These are phyloP conservation scores for Fonsecaea pugnacius DNA, from an alignment of 2,329 filamentous ascomycete genomes.

Conservation along the genomic window DNA sequence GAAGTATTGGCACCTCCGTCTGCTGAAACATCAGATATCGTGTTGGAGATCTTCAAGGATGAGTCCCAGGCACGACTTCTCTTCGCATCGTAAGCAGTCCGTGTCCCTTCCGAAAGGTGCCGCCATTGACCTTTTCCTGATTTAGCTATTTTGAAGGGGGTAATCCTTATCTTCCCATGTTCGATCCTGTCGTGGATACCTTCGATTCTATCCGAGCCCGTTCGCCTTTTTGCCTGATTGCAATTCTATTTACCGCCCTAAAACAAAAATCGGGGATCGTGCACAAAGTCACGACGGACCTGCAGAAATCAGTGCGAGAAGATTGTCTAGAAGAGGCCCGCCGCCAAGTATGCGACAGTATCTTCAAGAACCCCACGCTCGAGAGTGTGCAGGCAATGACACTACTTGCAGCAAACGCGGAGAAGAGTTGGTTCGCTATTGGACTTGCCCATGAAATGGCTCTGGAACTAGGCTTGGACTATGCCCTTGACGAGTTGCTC, in stretches of 20 bases:
- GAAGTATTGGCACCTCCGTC: background rate
- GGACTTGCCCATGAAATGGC: conserved; percentile 7
- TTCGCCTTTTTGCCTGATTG: conserved; percentile 11
- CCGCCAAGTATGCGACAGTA: background rate
- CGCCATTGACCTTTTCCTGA: background rate
- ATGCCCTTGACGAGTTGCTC: background rate
- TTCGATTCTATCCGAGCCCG: conserved; percentile 11
- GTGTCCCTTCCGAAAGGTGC: no score
- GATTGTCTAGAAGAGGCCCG: background rate
- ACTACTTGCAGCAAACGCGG: conserved; percentile 5
- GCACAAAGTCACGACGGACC: background rate
- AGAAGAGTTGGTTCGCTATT: conserved; percentile 7
- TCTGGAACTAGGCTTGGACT: background rate
- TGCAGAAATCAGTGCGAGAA: background rate
- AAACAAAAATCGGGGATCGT: background rate
- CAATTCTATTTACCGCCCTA: background rate
- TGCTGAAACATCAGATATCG: background rate
- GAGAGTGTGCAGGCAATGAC: conserved; percentile 13
- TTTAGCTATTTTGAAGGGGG: conserved; percentile 4
- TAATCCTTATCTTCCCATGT: conserved; percentile 6
- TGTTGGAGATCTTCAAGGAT: background rate
- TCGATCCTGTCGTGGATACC: conserved; percentile 12
- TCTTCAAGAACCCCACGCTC: conserved; percentile 3
- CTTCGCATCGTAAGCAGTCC: background rate
- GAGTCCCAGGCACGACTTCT: conserved; percentile 1